Conservation (phyloP, 2,329 filamentous ascomycete genomes). For the Elsinoe australis region DNA sequence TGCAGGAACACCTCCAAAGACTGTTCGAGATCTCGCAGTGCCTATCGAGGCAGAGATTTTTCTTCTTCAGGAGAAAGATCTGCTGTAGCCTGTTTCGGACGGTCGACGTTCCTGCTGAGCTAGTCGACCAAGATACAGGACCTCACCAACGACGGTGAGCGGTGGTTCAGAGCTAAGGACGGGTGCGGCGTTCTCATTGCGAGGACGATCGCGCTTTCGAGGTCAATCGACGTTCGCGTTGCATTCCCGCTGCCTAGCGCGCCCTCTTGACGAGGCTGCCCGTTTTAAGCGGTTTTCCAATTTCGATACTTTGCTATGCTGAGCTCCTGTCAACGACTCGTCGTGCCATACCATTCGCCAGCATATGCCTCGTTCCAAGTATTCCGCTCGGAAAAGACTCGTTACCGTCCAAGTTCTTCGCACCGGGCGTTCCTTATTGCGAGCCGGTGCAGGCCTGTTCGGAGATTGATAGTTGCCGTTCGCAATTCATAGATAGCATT, state of each 20-base stretch:
- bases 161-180: slow-evolving; percentile 9
- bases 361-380: not conserved
- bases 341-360: not conserved
- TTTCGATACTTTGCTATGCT: too few species aligned
- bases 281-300: slow-evolving; percentile 9
- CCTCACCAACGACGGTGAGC: not conserved
- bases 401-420: not conserved
- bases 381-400: too few species aligned
- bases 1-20: slow-evolving; percentile 11
- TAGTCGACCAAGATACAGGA: slow-evolving; percentile 11
- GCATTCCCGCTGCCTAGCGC: not conserved
- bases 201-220: slow-evolving; percentile 3
- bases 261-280: slow-evolving; percentile 3
- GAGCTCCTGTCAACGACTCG: slow-evolving; percentile 1
- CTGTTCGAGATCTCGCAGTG: slow-evolving; percentile 1
- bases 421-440: slow-evolving; percentile 6
- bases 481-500: not conserved
- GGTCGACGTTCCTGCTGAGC: slow-evolving; percentile 6
- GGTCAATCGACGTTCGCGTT: slow-evolving; percentile 10
- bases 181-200: slow-evolving; percentile 5
- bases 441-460: not conserved
- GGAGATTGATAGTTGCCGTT: slow-evolving; percentile 12
- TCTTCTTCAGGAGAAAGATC: slow-evolving; percentile 15
- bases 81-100: slow-evolving; percentile 11
- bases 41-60: not conserved